Base-by-base conservation (phyloP, 73 alveolate species). In the Paramecium sonneborni region DNA sequence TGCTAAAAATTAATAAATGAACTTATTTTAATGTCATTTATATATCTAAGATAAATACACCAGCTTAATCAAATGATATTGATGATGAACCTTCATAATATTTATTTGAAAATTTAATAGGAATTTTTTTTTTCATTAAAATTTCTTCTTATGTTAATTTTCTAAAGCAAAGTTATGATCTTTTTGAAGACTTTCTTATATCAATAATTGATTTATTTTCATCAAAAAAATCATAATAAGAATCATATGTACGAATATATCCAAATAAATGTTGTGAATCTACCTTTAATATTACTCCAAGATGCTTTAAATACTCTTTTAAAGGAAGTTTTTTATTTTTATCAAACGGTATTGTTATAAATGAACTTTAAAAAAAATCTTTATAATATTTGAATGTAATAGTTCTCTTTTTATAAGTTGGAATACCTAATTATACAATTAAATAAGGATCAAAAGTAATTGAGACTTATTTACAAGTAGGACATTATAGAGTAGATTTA, bases 361-460 rank as follows among this genome's bases (percentile, higher is more conserved):
- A 9, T 12, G 7, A 7, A 9, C n/a, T 9, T 7, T 7, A 9
- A 12, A 9, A 12, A 43, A 43, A 12, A 9, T 43, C 57, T 9
- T 7, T 43, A 12, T 43, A 43, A 12, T 9, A 9, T 43, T 57
- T 57, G 69, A 88, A 21, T 30, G 48, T 11, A 37, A 88, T 72
- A 37, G 7, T 23, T 38, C 76, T 88, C 15, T 46, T 56, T 26
- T 88, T 89, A 15, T 56, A 68, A 39, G 72, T 67, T 5, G 99
- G 99, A 41, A 98, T 97, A 67, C 98, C 98, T 70, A 98, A 93
- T 6, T 98, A 94, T 34, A 97, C 69, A 85, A 92, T 93, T 95
- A 94, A 87, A 95, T 87, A 98, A 28, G 99, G 98, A 85, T 98
- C 99, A 93, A 96, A 98, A 12, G 99, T 95, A 21, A 96, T 94